Evolutionary conservation across 2,329 filamentous ascomycete species (phyloP).

Genomic region (Nothophoma quercina): DNA sequence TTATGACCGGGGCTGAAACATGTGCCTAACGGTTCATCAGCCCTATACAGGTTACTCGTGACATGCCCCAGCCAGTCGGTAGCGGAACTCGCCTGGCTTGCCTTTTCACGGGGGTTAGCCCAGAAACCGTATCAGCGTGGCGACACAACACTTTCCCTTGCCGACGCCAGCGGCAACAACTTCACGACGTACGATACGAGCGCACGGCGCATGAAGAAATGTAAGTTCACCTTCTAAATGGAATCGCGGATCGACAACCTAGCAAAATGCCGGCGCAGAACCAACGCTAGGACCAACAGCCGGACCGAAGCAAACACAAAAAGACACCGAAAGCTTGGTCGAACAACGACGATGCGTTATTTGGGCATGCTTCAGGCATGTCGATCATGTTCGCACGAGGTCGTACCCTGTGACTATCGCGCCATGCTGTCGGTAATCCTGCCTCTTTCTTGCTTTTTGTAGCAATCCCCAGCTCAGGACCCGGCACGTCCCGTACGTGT

Average conservation of each 20-base stretch:
- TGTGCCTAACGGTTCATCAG: constrained; percentile 1
- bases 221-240: background rate
- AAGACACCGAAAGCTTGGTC: background rate
- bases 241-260: background rate
- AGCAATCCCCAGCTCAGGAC: background rate
- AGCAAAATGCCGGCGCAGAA: background rate
- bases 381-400: constrained; percentile 1
- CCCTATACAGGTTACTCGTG: constrained; percentile 1
- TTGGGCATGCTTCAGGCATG: background rate
- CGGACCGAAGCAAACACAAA: constrained; percentile 3
- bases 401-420: constrained; percentile 2
- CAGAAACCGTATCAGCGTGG: background rate
- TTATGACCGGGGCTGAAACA: constrained; percentile 4
- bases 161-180: background rate
- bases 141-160: background rate
- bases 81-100: constrained; percentile 4
- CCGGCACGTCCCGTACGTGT: constrained; percentile 2
- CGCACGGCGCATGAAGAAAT: background rate
- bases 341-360: background rate
- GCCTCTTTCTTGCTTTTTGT: constrained; percentile 6
- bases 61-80: constrained; percentile 1
- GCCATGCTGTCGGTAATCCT: background rate
- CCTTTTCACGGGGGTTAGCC: background rate
- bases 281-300: background rate
- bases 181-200: background rate